Evolutionary conservation across 352 stramenopile genomes (phyloP).

Genomic region (Chrysophaeum taylorii): DNA sequence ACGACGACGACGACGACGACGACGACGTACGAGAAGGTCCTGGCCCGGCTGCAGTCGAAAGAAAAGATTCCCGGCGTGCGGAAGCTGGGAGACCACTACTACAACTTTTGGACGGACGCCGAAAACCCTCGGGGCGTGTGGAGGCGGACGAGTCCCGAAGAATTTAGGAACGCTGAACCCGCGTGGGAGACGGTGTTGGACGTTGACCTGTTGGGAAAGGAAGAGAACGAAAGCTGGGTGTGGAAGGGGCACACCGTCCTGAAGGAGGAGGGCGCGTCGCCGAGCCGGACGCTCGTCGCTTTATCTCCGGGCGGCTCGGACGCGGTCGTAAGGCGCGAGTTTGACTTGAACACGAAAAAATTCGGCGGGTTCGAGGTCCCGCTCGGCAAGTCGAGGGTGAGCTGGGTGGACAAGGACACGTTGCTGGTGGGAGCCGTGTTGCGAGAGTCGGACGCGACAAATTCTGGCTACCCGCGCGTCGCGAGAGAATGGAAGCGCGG

Average conservation of each 20-base stretch:
- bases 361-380: conserved; percentile 19
- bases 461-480: conserved; percentile 25
- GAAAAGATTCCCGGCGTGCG: conserved; percentile 26
- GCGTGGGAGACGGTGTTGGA: conserved; percentile 24
- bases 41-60: conserved; percentile 21
- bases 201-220: conserved; percentile 17
- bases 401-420: conserved; percentile 17
- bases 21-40: conserved; percentile 17
- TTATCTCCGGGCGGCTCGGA: conserved; percentile 25
- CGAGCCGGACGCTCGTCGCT: conserved; percentile 12
- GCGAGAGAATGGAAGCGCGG: conserved; percentile 25
- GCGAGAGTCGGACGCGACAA: conserved; percentile 6
- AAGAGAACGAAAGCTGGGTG: conserved; percentile 26
- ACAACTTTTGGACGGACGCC: conserved; percentile 33
- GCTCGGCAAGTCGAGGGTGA: conserved; percentile 14
- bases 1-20: background rate
- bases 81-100: conserved; percentile 22
- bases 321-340: conserved; percentile 22
- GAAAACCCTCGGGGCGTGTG: conserved; percentile 25
- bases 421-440: conserved; percentile 21
- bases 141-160: conserved; percentile 19
- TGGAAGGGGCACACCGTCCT: conserved; percentile 20
- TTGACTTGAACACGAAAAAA: conserved; percentile 13
- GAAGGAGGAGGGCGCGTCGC: background rate
- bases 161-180: conserved; percentile 12